Conservation (phyloP, 441 rosid genomes). For the Theobroma grandiflorum region DNA sequence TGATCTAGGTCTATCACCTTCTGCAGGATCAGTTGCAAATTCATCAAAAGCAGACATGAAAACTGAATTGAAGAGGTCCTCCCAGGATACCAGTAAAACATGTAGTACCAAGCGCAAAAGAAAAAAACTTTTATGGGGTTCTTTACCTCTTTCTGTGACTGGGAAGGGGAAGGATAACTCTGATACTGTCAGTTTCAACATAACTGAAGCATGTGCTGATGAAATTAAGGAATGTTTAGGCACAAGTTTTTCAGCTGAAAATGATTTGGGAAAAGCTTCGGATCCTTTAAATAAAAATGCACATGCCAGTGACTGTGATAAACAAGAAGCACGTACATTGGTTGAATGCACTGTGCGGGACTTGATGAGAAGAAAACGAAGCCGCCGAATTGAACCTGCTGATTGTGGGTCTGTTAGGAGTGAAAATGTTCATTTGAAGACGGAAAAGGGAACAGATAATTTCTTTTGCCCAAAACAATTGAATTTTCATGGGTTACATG, state of each 20-base stretch:
- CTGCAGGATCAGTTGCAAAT: conserved; percentile 47
- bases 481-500: conserved; percentile 34
- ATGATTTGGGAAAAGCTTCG: conserved; percentile 41
- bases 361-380: conserved; percentile 88
- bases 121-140: conserved; percentile 69
- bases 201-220: conserved; percentile 39
- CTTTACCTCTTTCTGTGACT: conserved; percentile 60
- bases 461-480: conserved; percentile 40
- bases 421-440: conserved; percentile 43
- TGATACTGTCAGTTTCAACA: conserved; percentile 37
- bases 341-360: conserved; percentile 79
- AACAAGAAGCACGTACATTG: conserved; percentile 40
- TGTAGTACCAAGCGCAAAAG: conserved; percentile 46
- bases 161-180: conserved; percentile 45
- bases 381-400: conserved; percentile 50
- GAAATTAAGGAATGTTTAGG: conserved; percentile 41
- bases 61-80: conserved; percentile 45
- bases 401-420: conserved; percentile 46
- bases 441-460: conserved; percentile 33
- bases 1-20: conserved; percentile 45
- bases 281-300: conserved; percentile 40
- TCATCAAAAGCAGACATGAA: conserved; percentile 49
- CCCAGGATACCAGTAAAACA: conserved; percentile 37
- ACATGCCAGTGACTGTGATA: conserved; percentile 42
- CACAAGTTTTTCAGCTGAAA: conserved; percentile 34